phyloP scores from a whole-genome alignment of 208 protist genomes.

The Leptomonas pyrrhocoris region DNA sequence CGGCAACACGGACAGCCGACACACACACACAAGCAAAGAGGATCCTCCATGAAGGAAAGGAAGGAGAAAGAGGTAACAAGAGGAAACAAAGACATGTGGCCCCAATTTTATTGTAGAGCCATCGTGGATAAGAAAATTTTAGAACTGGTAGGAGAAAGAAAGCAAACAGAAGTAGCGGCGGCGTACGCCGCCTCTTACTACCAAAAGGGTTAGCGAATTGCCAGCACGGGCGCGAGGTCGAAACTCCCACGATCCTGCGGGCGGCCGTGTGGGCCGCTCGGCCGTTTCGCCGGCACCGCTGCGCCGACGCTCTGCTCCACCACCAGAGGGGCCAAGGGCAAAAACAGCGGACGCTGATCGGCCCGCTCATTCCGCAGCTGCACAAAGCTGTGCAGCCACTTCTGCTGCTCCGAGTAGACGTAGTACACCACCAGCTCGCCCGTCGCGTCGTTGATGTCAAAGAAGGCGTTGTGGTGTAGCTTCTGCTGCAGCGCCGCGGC shows the following conservation, averaged over 20 bases:
- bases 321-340: slow-evolving; percentile 35
- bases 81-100: too few relatives aligned
- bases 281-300: not conserved
- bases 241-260: slow-evolving; percentile 8
- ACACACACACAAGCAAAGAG: too few relatives aligned
- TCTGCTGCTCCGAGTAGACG: slow-evolving; percentile 59
- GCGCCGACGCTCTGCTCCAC: slow-evolving; percentile 24
- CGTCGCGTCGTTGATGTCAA: slow-evolving; percentile 47
- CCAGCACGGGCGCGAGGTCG: not conserved
- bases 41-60: too few relatives aligned
- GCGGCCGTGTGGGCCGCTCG: not conserved
- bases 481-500: slow-evolving; percentile 40
- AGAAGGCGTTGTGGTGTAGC: slow-evolving; percentile 71
- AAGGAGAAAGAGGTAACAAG: too few relatives aligned
- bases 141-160: not conserved
- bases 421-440: slow-evolving; percentile 52
- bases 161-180: too few relatives aligned
- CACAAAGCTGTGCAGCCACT: slow-evolving; percentile 54
- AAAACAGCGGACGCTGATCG: slow-evolving; percentile 16
- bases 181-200: too few relatives aligned
- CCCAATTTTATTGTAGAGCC: too few relatives aligned
- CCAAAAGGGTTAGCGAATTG: not conserved
- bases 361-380: slow-evolving; percentile 7
- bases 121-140: too few relatives aligned
- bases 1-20: too few relatives aligned